phyloP scores from a whole-genome alignment of 2,329 filamentous ascomycete species.

The Paecilomyces variotii region DNA sequence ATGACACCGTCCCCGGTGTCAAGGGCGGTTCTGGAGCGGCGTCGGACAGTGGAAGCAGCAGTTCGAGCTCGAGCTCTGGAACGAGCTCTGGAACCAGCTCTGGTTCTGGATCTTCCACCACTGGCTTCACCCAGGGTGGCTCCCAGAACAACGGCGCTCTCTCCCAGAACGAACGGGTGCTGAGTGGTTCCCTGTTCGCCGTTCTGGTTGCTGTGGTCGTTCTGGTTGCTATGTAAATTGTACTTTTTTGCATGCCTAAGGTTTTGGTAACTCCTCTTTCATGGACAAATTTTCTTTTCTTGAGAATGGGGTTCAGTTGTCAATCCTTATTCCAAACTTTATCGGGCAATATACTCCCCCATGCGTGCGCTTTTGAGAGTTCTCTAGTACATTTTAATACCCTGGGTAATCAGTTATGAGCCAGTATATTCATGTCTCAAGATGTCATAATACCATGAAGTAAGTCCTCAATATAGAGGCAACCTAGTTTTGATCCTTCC shows the following conservation, averaged over 20 bases:
- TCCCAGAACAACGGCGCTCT: constrained; percentile 20
- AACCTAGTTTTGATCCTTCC: background rate
- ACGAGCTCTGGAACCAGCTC: constrained; percentile 10
- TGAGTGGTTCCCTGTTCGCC: constrained; percentile 39
- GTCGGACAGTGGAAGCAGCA: constrained; percentile 11
- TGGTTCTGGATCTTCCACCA: constrained; percentile 11
- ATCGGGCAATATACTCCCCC: background rate
- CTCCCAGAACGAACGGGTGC: constrained; percentile 31
- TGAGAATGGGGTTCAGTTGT: background rate
- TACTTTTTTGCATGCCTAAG: constrained; percentile 4
- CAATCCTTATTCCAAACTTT: constrained; percentile 1
- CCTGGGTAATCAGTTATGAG: background rate
- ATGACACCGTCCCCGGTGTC: constrained; percentile 25
- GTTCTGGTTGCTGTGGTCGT: constrained; percentile 40
- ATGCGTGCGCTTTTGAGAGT: background rate
- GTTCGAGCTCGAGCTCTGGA: constrained; percentile 7
- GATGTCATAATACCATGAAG: background rate
- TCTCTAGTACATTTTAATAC: background rate
- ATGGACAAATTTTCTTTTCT: constrained; percentile 3
- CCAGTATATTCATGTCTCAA: background rate
- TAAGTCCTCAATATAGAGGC: background rate
- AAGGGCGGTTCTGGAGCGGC: constrained; percentile 24
- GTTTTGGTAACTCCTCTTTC: constrained; percentile 4
- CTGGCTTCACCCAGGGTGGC: constrained; percentile 25
- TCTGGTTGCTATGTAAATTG: constrained; percentile 36